These are phyloP conservation scores for Agapanthus africanus DNA, from an alignment of 106 monocot genomes.

Conservation along the genomic window DNA sequence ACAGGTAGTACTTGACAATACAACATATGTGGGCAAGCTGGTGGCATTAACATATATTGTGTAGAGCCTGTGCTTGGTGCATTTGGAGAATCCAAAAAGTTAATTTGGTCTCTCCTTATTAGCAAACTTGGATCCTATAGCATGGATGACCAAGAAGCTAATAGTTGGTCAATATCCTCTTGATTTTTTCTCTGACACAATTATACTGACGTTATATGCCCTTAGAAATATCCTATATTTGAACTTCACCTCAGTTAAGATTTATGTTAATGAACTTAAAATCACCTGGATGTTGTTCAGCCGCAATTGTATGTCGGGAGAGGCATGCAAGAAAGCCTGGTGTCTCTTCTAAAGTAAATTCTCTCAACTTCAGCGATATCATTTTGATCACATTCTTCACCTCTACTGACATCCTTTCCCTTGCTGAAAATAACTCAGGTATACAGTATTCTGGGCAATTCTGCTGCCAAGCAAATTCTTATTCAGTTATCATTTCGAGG, in stretches of 20 bases:
- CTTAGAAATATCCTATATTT: too few relatives aligned
- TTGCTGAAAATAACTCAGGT: constrained; percentile 30
- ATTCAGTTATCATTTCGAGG: constrained; percentile 80
- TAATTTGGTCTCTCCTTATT: too few relatives aligned
- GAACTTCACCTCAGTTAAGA: neutral
- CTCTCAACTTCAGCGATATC: constrained; percentile 7
- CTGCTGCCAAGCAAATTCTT: constrained; percentile 60
- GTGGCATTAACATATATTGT: neutral
- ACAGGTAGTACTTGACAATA: neutral
- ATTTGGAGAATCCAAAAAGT: too few relatives aligned
- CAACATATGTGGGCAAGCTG: neutral
- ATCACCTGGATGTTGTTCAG: constrained; percentile 37
- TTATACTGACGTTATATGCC: too few relatives aligned
- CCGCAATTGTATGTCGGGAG: constrained; percentile 48
- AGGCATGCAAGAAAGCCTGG: constrained; percentile 65
- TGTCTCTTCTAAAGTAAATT: constrained; percentile 59
- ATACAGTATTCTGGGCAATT: constrained; percentile 62
- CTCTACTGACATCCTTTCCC: constrained; percentile 3
- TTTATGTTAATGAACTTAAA: neutral
- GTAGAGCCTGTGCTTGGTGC: neutral
- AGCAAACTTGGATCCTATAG: neutral
- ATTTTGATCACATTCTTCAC: too few relatives aligned
- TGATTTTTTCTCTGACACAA: too few relatives aligned
- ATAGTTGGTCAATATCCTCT: too few relatives aligned
- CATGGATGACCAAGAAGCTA: too few relatives aligned